Conservation (phyloP, 2,329 filamentous ascomycete genomes). For the Aspergillus fumigatus region DNA sequence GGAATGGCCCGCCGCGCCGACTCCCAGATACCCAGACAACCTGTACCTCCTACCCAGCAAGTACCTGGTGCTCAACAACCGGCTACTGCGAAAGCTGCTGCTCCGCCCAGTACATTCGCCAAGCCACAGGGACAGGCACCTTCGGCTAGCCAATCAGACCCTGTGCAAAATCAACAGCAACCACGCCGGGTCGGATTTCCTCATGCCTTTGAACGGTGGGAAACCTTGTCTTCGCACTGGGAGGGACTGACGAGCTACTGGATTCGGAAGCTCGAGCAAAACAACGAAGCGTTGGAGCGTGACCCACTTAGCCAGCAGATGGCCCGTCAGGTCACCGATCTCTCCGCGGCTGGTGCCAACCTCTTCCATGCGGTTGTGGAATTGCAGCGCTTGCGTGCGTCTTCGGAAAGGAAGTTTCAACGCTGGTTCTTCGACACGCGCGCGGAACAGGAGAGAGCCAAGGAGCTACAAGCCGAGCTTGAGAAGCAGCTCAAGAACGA, state of each 20-base stretch:
- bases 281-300: conserved; percentile 75
- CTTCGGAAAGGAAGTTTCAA: conserved; percentile 95
- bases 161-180: conserved; percentile 31
- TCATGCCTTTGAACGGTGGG: conserved; percentile 96
- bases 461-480: conserved; percentile 77
- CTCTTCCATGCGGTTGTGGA: conserved; percentile 97
- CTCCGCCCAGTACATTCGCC: conserved; percentile 15
- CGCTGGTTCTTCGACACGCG: conserved; percentile 97
- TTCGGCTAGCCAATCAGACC: conserved; percentile 20
- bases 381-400: conserved; percentile 85
- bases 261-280: conserved; percentile 88
- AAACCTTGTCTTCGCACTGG: conserved; percentile 95
- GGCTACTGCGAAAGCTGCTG: conserved; percentile 17
- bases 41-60: conserved; percentile 16
- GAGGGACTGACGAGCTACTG: conserved; percentile 96
- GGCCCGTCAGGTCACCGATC: conserved; percentile 87
- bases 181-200: conserved; percentile 68
- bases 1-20: conserved; percentile 15
- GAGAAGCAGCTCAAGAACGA: conserved; percentile 72
- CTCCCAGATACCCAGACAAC: conserved; percentile 9
- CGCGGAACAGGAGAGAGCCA: conserved; percentile 76
- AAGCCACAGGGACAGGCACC: conserved; percentile 24
- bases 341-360: conserved; percentile 96
- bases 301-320: conserved; percentile 84
- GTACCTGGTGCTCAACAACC: conserved; percentile 23